Evolutionary conservation across 2,329 filamentous ascomycete species (phyloP), one percentile per base, ranked within the genome.

Genomic region (Aphanoascus verrucosus): DNA sequence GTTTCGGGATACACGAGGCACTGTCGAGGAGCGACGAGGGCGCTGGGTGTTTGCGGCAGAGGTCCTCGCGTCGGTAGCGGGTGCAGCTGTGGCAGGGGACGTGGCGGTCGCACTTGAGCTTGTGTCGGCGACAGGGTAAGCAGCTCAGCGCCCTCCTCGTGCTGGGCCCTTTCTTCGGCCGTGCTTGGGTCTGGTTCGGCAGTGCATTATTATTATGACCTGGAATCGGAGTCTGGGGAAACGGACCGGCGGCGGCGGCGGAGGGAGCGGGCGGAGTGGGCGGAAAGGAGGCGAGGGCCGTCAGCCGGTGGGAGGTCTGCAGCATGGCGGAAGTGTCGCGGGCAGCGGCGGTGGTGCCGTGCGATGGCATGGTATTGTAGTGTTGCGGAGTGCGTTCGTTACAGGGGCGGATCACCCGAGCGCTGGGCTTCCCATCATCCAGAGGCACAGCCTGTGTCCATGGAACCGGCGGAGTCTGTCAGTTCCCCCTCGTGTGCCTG

Each of bases 31-130:
- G 38, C 45, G 59, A 57, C n/a, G 61, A 57, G 2, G 62, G 60
- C 7, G 62, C 59, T 1, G 65, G 65, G 55, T 67, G 59, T 37
- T 60, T 60, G 43, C 61, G 60, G 54, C 65, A 67, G 45, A 61
- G 58, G n/a, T 62, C 58, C 41, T 65, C 62, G n/a, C 65, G 60
- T 5, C 58, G 58, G 37, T 65, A 66, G 45, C 64, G 63, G 17
- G 56, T 58, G 46, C 65, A 67, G 5, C 60, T 65, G 11, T 65
- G 55, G 47, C 65, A 67, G 3, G 65, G 65, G 4, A 67, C 58
- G n/a, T 57, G 58, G 31, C 65, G 61, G 51, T 67, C 64, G 55
- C 65, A 67, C 52, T 61, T 62, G 7, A 67, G 57, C 54, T 67
- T 67, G 48, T 67, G 65, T 41, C 61, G 57, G 35, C 65, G 58